phyloP scores from a whole-genome alignment of 1,284 basidiomycete genomes.

The Naganishia albida region DNA sequence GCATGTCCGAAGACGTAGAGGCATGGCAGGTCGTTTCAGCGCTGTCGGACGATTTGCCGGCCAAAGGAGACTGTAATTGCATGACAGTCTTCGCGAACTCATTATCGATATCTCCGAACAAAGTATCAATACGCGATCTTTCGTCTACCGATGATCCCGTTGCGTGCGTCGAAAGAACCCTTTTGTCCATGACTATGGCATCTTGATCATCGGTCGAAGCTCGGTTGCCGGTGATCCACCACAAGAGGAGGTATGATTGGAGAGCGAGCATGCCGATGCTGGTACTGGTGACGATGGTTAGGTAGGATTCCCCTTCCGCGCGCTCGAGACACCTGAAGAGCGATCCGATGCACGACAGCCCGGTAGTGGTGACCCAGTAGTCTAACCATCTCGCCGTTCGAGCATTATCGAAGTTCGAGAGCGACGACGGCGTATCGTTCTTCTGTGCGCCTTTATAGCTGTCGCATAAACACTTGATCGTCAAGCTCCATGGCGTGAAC shows the following conservation, averaged over 20 bases:
- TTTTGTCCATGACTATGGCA: not conserved
- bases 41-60: too few species aligned
- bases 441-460: not conserved
- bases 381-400: slow-evolving; percentile 10
- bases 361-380: slow-evolving; percentile 10
- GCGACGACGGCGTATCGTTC: not conserved
- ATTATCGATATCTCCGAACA: too few species aligned
- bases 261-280: not conserved
- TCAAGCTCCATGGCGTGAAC: not conserved
- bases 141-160: too few species aligned
- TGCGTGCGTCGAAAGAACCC: too few species aligned
- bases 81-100: too few species aligned
- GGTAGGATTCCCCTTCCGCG: too few species aligned
- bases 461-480: not conserved
- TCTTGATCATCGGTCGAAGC: too few species aligned
- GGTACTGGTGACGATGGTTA: too few species aligned
- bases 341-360: not conserved
- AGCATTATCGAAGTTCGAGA: not conserved
- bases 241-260: not conserved
- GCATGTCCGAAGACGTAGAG: too few species aligned
- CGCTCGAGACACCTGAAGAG: not conserved
- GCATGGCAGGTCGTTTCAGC: too few species aligned
- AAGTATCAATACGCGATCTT: too few species aligned
- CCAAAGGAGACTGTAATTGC: too few species aligned
- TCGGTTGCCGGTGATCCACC: slow-evolving; percentile 13